phyloP scores from a whole-genome alignment of 108 stramenopile genomes.

The Pseudonitzschia multistriata region DNA sequence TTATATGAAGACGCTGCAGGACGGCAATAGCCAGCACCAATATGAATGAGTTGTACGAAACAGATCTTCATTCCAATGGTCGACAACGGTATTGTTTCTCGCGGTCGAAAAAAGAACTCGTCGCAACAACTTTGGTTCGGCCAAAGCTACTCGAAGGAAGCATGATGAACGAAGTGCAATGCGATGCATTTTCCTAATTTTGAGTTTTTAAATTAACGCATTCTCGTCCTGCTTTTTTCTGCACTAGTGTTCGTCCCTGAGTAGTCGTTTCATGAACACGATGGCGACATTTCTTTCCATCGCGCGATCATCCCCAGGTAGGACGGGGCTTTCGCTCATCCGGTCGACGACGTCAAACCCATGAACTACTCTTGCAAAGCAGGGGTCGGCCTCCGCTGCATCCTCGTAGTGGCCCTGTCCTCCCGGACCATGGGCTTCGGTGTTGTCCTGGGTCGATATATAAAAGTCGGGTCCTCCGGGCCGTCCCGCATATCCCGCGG shows the following conservation, averaged over 20 bases:
- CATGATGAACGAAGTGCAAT: too few species aligned
- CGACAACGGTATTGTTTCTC: too few species aligned
- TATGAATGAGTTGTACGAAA: too few species aligned
- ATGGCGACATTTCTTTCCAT: conserved; percentile 40
- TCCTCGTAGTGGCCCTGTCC: conserved; percentile 72
- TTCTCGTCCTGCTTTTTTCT: too few species aligned
- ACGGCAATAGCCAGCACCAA: too few species aligned
- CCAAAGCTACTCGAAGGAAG: too few species aligned
- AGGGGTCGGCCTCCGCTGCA: conserved; percentile 87
- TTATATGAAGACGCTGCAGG: too few species aligned
- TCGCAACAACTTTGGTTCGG: too few species aligned
- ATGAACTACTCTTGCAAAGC: conserved; percentile 84
- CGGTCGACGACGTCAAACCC: conserved; percentile 53
- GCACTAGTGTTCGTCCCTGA: not conserved
- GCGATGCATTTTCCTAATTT: too few species aligned
- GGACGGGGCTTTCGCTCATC: conserved; percentile 36
- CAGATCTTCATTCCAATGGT: too few species aligned
- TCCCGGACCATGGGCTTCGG: conserved; percentile 84
- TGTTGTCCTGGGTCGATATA: conserved; percentile 81
- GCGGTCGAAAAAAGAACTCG: too few species aligned
- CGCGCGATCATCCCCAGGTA: conserved; percentile 24
- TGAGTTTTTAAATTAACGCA: too few species aligned
- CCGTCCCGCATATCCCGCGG: conserved; percentile 84
- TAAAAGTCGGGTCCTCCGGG: conserved; percentile 95
- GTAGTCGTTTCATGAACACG: conserved; percentile 15